Evolutionary conservation across 2,329 filamentous ascomycete species (phyloP), one percentile per base, ranked within the genome.

Genomic region (Colletotrichum scovillei): DNA sequence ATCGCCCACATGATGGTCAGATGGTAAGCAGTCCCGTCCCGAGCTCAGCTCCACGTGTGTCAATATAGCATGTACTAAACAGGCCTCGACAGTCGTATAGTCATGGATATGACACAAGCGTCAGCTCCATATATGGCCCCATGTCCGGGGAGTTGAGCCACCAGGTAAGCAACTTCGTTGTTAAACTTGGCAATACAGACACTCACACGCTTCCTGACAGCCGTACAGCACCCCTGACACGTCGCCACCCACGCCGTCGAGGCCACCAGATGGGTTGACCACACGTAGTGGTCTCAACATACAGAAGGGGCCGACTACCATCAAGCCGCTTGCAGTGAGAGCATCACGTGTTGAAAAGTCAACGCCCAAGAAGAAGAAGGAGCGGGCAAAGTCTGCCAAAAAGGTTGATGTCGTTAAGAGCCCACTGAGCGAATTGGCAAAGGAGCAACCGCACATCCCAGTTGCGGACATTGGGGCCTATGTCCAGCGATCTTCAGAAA

Each of bases 391-490:
- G 74, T 78, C 82, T 38, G 79, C 82, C 65, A 85, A 84, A 78
- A 86, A 84, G 74, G 74, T 86, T 24, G 88, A 89, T 2, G 88
- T 88, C 74, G 84, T 96, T 46, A 88, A 88, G 4, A 88, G 88
- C 67, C 93, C 94, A 0, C 85, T 97, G 69, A 95, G 93, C 78
- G 87, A 92, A 74, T 81, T 96, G 76, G 94, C 93, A 5, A 89
- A 88, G 76, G 87, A 92, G 66, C 87, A 90, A 74, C 86, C 86
- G 22, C 80, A 88, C 67, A 87, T 95, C 52, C 88, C 90, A 0
- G 86, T 97, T 62, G 89, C 90, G 63, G 92, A 98, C 81, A 98
- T 98, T 84, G 90, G 92, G 65, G 86, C 87, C 30, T 97, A 93
- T 86, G 95, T 97, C 46, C 91, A 92, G 78, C 90, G 96, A 63